Conservation (phyloP, 306 rosid genomes). For the Rosa multiflora region DNA sequence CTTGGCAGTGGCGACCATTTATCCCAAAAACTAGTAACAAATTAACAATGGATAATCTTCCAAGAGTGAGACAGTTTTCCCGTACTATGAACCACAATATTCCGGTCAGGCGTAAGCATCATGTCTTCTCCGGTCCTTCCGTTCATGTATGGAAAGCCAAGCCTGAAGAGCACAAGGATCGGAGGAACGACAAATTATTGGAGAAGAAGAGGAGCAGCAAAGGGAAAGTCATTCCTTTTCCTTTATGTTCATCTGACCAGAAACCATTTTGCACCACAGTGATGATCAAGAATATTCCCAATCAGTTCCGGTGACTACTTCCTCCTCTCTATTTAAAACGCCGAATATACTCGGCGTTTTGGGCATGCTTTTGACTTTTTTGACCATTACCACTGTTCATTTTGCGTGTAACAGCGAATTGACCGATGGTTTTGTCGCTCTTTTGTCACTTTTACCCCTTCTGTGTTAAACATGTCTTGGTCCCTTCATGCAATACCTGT, state of each 20-base stretch:
- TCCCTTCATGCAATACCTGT: neutral
- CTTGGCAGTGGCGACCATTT: neutral
- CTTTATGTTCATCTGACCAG: neutral
- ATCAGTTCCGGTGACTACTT: slow-evolving; percentile 21
- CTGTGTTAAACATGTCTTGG: neutral
- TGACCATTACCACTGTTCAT: neutral
- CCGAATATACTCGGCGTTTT: neutral
- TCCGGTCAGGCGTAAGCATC: neutral
- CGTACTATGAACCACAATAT: too few relatives aligned
- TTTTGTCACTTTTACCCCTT: neutral
- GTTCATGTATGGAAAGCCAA: neutral
- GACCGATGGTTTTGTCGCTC: neutral
- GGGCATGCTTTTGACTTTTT: neutral
- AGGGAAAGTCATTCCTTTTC: slow-evolving; percentile 10
- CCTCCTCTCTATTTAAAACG: neutral
- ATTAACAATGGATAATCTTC: neutral
- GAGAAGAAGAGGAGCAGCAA: neutral
- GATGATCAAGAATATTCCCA: slow-evolving; percentile 32
- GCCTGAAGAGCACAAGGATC: neutral
- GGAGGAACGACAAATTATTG: neutral
- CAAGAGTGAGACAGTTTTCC: neutral
- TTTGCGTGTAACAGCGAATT: neutral
- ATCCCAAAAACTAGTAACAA: neutral
- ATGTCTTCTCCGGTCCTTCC: neutral
- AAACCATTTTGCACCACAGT: slow-evolving; percentile 17